A percentile compares a stretch with the other conserved stretches of the same genome.
phyloP scores from a whole-genome alignment of 352 stramenopile species.

The Pythium pyrilobum region DNA sequence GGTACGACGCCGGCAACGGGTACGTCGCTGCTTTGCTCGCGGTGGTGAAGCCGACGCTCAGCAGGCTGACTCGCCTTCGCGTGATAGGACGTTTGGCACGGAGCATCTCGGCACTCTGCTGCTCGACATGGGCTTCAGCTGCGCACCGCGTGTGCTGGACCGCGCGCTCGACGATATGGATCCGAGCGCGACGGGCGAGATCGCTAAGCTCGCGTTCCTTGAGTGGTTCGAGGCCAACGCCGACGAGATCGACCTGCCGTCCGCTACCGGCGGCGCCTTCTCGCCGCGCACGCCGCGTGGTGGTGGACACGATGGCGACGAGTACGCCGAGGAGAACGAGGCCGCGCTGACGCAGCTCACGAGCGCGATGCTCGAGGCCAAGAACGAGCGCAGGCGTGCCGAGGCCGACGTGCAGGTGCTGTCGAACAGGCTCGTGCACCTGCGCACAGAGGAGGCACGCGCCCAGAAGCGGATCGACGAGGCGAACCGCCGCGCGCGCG shows the following conservation, averaged over 20 bases:
- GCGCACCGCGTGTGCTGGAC: conserved; percentile 40
- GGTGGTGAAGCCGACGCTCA: not conserved
- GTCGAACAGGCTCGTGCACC: conserved; percentile 54
- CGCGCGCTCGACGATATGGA: conserved; percentile 66
- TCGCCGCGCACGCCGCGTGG: not conserved
- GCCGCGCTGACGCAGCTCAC: conserved; percentile 8
- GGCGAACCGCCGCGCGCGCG: conserved; percentile 44
- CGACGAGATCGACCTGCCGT: conserved; percentile 42
- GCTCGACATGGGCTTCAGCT: conserved; percentile 71
- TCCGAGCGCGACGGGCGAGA: conserved; percentile 56
- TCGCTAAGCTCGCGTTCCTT: conserved; percentile 59
- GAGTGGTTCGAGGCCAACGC: conserved; percentile 72
- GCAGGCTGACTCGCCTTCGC: not conserved
- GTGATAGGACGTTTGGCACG: conserved; percentile 37
- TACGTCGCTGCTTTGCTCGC: conserved; percentile 6
- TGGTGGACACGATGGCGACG: not conserved
- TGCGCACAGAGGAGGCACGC: conserved; percentile 48
- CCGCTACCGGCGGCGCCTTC: not conserved
- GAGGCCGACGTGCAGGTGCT: conserved; percentile 56
- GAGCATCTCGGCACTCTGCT: conserved; percentile 54
- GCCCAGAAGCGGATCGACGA: conserved; percentile 67
- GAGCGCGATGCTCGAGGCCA: conserved; percentile 58
- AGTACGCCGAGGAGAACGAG: not conserved
- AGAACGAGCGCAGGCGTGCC: conserved; percentile 48
- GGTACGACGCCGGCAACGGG: conserved; percentile 40